Percentiles rank a stretch among this genome's conserved stretches.
Conservation (phyloP, 306 rosid species). For the apple (Malus domestica) region DNA sequence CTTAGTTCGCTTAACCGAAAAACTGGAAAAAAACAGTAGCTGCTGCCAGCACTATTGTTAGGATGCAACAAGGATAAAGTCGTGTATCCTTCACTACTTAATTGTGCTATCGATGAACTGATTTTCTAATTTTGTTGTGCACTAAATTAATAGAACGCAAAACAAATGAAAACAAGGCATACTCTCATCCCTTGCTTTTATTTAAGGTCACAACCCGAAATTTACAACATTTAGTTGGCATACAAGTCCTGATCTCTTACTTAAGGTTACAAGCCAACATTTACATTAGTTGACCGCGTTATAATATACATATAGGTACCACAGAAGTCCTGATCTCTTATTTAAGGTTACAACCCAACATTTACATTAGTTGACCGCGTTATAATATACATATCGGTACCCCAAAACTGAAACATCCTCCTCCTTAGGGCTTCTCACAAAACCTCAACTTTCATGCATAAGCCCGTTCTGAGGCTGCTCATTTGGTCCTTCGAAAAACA, state of each 20-base stretch:
- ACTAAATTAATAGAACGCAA: too few species aligned
- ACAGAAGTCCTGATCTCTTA: not conserved
- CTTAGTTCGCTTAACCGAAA: too few species aligned
- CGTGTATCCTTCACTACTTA: too few species aligned
- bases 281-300: not conserved
- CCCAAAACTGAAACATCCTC: not conserved
- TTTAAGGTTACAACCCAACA: not conserved
- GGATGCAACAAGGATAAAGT: too few species aligned
- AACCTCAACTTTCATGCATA: constrained; percentile 2
- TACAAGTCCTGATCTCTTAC: not conserved
- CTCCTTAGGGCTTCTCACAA: not conserved
- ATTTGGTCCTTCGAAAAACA: constrained; percentile 41
- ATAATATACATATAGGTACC: not conserved
- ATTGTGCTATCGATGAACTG: too few species aligned
- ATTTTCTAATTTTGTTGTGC: too few species aligned
- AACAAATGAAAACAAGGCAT: too few species aligned
- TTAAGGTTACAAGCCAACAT: not conserved
- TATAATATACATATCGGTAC: not conserved
- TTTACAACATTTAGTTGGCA: too few species aligned
- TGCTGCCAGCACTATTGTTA: too few species aligned
- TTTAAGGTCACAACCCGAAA: too few species aligned
- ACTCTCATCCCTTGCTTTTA: too few species aligned
- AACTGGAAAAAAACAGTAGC: too few species aligned
- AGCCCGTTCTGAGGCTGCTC: constrained; percentile 17
- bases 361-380: not conserved